A percentile compares a stretch with the other conserved stretches of the same genome.
These are phyloP conservation scores for Chrysoporthe cubensis DNA, from an alignment of 2,329 filamentous ascomycete genomes.

Conservation along the genomic window DNA sequence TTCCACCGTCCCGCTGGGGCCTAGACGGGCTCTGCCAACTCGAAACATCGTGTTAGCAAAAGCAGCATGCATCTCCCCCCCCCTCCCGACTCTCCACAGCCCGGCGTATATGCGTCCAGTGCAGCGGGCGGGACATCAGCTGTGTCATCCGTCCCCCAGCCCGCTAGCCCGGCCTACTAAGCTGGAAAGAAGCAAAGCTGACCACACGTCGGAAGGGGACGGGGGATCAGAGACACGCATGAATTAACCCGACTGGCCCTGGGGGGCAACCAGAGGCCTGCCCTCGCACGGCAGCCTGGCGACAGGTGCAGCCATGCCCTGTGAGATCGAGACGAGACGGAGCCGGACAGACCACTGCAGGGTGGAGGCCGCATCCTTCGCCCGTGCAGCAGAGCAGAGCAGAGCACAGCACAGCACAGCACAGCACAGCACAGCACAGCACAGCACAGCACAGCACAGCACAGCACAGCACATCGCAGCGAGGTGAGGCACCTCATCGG, in stretches of 20 bases:
- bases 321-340: background rate
- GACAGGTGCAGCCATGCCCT: background rate
- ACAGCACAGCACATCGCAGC: background rate
- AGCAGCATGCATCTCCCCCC: background rate
- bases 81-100: background rate
- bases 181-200: constrained; percentile 11
- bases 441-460: background rate
- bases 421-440: background rate
- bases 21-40: background rate
- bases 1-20: too few relatives aligned
- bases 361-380: background rate
- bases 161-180: background rate
- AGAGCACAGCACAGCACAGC: background rate
- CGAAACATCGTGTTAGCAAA: background rate
- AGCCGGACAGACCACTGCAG: background rate
- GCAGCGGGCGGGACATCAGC: background rate
- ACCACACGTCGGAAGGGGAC: constrained; percentile 16
- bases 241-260: constrained; percentile 11
- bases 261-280: background rate
- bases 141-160: background rate
- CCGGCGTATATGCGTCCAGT: background rate
- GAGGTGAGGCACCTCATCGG: background rate
- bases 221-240: constrained; percentile 1
- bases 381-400: background rate
- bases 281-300: constrained; percentile 9